Evolutionary conservation across 306 rosid species (phyloP).

Genomic region (Neltuma alba): DNA sequence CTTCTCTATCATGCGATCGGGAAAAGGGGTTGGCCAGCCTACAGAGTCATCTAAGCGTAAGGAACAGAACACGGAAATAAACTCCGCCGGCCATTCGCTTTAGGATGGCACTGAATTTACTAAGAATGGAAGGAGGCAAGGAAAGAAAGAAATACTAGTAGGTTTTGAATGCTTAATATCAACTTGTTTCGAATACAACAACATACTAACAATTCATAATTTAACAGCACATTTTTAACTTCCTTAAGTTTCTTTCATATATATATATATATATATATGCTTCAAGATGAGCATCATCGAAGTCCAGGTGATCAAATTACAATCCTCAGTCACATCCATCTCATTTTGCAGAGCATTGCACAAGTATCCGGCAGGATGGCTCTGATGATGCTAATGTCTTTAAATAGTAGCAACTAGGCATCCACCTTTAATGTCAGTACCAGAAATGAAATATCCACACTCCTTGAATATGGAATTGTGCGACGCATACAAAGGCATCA

Average conservation of each 20-base stretch:
- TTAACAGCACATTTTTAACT: neutral
- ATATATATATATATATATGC: neutral
- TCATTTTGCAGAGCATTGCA: neutral
- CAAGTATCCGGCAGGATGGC: neutral
- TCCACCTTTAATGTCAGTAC: slow-evolving; percentile 37
- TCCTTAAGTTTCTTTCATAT: neutral
- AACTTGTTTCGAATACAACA: neutral
- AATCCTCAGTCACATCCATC: neutral
- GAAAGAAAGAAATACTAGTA: no score
- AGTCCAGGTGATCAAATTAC: neutral
- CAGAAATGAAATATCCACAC: slow-evolving; percentile 43
- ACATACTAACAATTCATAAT: neutral
- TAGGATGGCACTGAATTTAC: no score
- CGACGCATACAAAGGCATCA: slow-evolving; percentile 39
- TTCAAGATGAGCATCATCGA: neutral
- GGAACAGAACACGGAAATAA: no score
- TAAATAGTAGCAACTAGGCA: neutral
- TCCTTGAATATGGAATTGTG: slow-evolving; percentile 37
- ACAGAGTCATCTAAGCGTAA: no score
- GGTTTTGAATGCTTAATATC: neutral
- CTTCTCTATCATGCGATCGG: no score
- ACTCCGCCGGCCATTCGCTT: no score
- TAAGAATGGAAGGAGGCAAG: no score
- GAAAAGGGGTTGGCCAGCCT: no score
- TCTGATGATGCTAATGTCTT: neutral